A percentile compares a stretch with the other conserved stretches of the same genome.
Evolutionary conservation across 2,329 filamentous ascomycete genomes (phyloP).

Genomic region (Monilinia laxa): DNA sequence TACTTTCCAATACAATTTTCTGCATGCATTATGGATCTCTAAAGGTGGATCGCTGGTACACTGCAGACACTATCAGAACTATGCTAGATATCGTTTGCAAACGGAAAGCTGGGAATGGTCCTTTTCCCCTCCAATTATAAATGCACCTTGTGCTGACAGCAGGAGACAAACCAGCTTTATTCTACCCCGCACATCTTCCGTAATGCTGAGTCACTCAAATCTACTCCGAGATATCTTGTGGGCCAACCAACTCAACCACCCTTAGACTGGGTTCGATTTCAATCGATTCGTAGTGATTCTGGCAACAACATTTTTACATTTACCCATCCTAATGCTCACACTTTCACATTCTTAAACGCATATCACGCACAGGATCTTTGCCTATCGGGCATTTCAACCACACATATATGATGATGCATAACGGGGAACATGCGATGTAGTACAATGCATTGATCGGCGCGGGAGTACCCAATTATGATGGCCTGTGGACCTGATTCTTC

Average conservation of each 20-base stretch:
- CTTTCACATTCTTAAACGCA: background rate
- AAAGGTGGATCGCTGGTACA: conserved; percentile 5
- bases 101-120: background rate
- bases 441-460: background rate
- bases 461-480: background rate
- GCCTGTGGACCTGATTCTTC: background rate
- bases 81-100: background rate
- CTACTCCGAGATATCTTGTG: conserved; percentile 7
- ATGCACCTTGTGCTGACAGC: conserved; percentile 7
- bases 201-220: background rate
- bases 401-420: background rate
- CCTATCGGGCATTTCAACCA: background rate
- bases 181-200: conserved; percentile 6
- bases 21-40: background rate
- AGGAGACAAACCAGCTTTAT: background rate
- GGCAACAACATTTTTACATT: background rate
- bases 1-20: background rate
- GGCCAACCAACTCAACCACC: conserved; percentile 5
- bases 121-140: background rate
- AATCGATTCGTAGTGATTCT: background rate
- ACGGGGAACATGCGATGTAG: background rate
- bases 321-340: background rate
- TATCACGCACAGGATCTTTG: background rate
- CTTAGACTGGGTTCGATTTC: conserved; percentile 3
- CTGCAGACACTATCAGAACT: conserved; percentile 2